Percentiles rank a stretch among this genome's conserved stretches.
Conservation (phyloP, 352 stramenopile species). For the Phytopythium montanum region DNA sequence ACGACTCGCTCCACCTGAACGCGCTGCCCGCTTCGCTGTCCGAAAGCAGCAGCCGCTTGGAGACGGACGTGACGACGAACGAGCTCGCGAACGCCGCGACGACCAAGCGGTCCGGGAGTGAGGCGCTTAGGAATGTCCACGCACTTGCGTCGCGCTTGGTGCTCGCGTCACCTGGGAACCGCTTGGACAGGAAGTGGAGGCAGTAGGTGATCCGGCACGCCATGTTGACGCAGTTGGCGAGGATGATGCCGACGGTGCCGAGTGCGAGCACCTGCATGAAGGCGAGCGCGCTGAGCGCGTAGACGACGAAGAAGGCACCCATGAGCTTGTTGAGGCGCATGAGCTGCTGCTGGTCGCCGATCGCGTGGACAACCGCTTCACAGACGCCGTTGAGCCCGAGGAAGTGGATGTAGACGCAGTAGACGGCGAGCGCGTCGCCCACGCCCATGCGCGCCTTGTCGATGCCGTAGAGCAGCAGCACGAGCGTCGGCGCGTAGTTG, state of each 20-base stretch:
- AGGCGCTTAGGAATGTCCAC: constrained; percentile 40
- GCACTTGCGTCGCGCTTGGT: constrained; percentile 5
- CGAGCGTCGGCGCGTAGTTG: constrained; percentile 77
- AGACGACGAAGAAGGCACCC: constrained; percentile 75
- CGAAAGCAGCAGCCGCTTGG: constrained; percentile 35
- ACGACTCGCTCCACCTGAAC: constrained; percentile 16
- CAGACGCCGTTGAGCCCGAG: constrained; percentile 95
- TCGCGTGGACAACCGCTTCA: constrained; percentile 95
- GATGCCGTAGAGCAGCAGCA: constrained; percentile 73
- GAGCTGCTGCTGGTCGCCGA: constrained; percentile 60
- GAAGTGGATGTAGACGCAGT: constrained; percentile 95
- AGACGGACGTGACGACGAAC: constrained; percentile 34
- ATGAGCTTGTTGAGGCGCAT: constrained; percentile 83
- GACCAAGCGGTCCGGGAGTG: constrained; percentile 48
- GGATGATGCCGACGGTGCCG: constrained; percentile 69
- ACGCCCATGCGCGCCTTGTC: constrained; percentile 65
- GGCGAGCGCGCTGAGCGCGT: constrained; percentile 49
- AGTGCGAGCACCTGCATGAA: constrained; percentile 63
- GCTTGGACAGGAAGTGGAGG: constrained; percentile 58
- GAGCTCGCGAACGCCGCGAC: constrained; percentile 38
- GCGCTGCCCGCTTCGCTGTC: neutral
- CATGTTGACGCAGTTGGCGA: constrained; percentile 89
- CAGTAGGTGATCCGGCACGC: constrained; percentile 80
- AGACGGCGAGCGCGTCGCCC: constrained; percentile 53
- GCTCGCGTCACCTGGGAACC: constrained; percentile 31